phyloP scores from a whole-genome alignment of 192 early-diverging fungal genomes.

The Coemansia sp. region DNA sequence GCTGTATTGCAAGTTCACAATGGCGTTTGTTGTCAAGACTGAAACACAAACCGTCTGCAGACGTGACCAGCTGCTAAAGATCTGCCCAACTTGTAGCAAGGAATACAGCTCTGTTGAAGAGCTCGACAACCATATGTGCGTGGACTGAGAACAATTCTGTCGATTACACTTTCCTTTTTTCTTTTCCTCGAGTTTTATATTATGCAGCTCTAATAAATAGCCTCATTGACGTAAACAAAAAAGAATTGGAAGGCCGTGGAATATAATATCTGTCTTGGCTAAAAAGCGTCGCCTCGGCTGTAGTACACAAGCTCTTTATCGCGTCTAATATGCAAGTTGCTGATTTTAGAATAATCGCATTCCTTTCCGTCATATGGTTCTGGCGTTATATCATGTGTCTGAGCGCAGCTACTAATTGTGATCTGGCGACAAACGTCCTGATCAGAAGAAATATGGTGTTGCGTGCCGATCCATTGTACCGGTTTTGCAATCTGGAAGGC shows the following conservation, averaged over 20 bases:
- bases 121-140: constrained; percentile 1
- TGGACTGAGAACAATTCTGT: background rate
- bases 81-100: constrained; percentile 1
- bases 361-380: background rate
- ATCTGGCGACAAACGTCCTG: constrained; percentile 80
- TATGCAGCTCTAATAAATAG: background rate
- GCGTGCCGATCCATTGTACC: constrained; percentile 94
- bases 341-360: background rate
- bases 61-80: background rate
- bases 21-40: background rate
- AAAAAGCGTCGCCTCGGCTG: background rate
- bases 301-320: background rate
- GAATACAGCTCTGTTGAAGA: background rate
- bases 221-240: background rate
- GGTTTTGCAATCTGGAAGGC: constrained; percentile 93
- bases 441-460: constrained; percentile 77
- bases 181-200: background rate
- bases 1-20: background rate
- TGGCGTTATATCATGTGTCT: background rate
- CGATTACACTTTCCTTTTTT: background rate
- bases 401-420: constrained; percentile 81
- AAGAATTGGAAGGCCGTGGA: background rate
- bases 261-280: background rate
- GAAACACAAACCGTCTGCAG: background rate
- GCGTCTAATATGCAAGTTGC: background rate